Evolutionary conservation across 208 protist genomes (phyloP).

Genomic region (Crithidia fasciculata): DNA sequence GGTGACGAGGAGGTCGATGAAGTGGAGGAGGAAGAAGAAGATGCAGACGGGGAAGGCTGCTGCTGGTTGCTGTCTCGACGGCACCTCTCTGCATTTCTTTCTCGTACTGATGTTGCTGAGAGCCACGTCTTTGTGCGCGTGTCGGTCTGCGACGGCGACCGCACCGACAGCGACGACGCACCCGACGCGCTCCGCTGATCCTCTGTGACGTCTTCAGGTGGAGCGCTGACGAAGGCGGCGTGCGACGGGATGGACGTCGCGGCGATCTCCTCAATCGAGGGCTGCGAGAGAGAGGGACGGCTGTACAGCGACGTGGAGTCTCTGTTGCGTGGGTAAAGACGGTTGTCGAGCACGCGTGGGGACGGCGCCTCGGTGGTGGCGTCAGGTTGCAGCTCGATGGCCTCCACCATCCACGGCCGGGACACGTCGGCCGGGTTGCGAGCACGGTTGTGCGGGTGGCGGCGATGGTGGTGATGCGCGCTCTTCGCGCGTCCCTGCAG

Average conservation of each 20-base stretch:
- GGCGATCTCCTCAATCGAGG: neutral
- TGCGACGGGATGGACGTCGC: constrained; percentile 1
- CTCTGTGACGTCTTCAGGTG: constrained; percentile 9
- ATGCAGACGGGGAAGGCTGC: neutral
- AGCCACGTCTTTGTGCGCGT: constrained; percentile 10
- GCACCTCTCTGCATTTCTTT: neutral
- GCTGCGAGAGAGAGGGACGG: neutral
- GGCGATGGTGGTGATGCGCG: constrained; percentile 2
- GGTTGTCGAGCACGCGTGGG: constrained; percentile 32
- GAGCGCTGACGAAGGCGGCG: constrained; percentile 1
- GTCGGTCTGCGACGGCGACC: neutral
- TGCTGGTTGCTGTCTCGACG: neutral
- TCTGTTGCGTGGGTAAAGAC: neutral
- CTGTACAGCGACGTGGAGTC: neutral
- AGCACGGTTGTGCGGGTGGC: neutral
- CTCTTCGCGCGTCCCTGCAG: neutral
- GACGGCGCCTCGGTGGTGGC: constrained; percentile 17
- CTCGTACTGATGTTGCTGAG: neutral
- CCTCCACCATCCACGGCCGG: constrained; percentile 11
- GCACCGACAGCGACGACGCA: neutral
- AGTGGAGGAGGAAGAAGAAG: too few relatives aligned
- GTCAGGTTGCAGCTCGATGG: neutral
- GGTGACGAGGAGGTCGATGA: too few relatives aligned
- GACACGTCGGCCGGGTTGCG: neutral
- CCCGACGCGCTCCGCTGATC: neutral